Evolutionary conservation across 169 alveolate species (phyloP), one percentile per base, ranked within the genome.

Genomic region (Eimeria necatrix): DNA sequence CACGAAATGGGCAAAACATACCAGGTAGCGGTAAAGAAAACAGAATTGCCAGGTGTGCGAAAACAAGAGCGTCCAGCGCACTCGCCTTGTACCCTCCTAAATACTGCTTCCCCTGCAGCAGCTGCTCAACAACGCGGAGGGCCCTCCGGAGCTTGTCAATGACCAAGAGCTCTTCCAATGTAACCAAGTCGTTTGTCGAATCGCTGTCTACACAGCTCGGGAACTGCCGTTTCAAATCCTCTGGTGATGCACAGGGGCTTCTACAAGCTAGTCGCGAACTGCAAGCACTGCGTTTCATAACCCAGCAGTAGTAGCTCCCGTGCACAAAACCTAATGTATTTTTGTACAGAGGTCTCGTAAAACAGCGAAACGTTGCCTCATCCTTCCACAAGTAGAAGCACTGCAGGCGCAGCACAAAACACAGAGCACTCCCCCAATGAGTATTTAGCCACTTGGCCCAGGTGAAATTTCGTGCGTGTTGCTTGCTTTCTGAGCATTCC

Each of bases 121-220:
- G 92, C 61, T 84, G 92, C 92, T 84, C 92, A 41, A 84, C 92
- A 59, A 16, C 92, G n/a, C 92, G 92, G 20, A 84, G 80, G 20
- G 92, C 92, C n/a, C 92, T 48, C 12, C 92, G 61, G 10, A 84
- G 49, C 4, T 60, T 46, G 80, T 84, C 92, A 60, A 84, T 16
- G 18, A 51, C 64, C 20, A 56, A 41, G 32, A 84, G 80, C 61
- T 84, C 92, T 60, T 84, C 92, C 16, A 84, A 14, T 2, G 92
- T 59, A 22, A 10, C 14, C 12, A 52, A 22, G 4, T 60, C 80
- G 2, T 84, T 46, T 56, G 80, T 8, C 59, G 60, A 4, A 6
- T 48, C 80, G 24, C 73, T 9, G 12, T 56, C 92, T 7, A 56
- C 53, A 8, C 6, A 84, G 60, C 12, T 18, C 26, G 92, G 92